Evolutionary conservation across 1,284 basidiomycete species (phyloP), one percentile per base, ranked within the genome.

Genomic region (Marasmius fiardii): DNA sequence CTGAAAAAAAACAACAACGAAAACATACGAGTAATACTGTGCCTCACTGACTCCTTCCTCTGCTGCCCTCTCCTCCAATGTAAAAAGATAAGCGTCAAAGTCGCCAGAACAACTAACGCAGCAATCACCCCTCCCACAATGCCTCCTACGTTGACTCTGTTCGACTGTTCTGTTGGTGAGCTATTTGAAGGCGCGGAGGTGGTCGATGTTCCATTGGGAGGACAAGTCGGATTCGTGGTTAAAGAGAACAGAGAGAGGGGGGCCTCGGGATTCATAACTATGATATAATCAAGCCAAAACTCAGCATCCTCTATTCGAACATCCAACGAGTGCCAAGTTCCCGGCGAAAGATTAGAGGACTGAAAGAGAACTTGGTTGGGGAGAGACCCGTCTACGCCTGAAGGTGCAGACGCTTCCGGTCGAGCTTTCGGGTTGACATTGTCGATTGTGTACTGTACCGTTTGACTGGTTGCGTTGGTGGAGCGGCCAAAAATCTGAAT

Each of bases 81-180:
- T 6, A 51, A 16, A 33, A 49, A 18, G 28, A 53, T 44, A 34
- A 28, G 44, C 16, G 53, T 11, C 7, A 53, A 20, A 12, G 31
- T 33, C 7, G 51, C 54, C 4, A 58, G 41, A 14, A 53, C 31
- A 2, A 58, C 45, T n/a, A 58, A 34, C 10, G 45, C 51, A 18
- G 54, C 51, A 23, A 58, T 51, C 1, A 51, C 50, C 5, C 57
- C 57, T 6, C 57, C 57, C 14, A 56, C 54, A 33, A 58, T 45
- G 2, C 31, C 54, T 11, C 57, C 57, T 4, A 58, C 24, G 18
- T 53, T 53, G 28, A 31, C 24, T 16, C 26, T 43, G 52, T 56
- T 16, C 44, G 20, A 24, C 1, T 24, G 16, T 16, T 20, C 8
- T 21, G 16, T n/a, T n/a, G n/a, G n/a, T n/a, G n/a, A n/a, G n/a